Conservation (phyloP, 2,329 filamentous ascomycete species). For the Dactylellina drechsleri region DNA sequence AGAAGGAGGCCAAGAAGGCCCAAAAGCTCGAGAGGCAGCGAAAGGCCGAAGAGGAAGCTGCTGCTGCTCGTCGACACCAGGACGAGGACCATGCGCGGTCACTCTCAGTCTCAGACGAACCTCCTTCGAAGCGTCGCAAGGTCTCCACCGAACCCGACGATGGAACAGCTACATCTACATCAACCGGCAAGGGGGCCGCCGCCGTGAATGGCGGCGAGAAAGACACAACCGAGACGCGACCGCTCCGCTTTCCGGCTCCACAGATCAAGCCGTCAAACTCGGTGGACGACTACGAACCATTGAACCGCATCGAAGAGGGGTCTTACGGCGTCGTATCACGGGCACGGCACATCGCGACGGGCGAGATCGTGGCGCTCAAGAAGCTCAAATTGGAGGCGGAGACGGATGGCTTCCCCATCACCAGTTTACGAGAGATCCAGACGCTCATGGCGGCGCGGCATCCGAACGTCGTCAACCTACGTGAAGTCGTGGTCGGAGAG, state of each 20-base stretch:
- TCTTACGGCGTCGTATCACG: slow-evolving; percentile 94
- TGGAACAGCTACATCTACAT: slow-evolving; percentile 71
- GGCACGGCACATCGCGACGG: slow-evolving; percentile 77
- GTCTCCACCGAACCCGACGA: slow-evolving; percentile 54
- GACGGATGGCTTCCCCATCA: slow-evolving; percentile 87
- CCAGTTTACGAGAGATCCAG: slow-evolving; percentile 91
- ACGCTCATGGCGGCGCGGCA: slow-evolving; percentile 82
- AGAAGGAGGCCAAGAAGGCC: slow-evolving; percentile 72
- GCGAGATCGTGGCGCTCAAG: slow-evolving; percentile 88
- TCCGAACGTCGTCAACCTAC: slow-evolving; percentile 80
- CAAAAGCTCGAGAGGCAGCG: slow-evolving; percentile 58
- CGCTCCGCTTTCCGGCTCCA: slow-evolving; percentile 77
- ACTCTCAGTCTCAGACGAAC: slow-evolving; percentile 56
- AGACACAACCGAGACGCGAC: slow-evolving; percentile 64
- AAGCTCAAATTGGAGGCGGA: slow-evolving; percentile 86
- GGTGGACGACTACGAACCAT: slow-evolving; percentile 86
- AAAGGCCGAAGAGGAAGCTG: slow-evolving; percentile 60
- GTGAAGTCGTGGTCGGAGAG: slow-evolving; percentile 84
- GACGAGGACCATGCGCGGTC: slow-evolving; percentile 58
- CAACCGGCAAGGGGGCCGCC: slow-evolving; percentile 65
- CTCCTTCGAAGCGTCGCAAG: slow-evolving; percentile 37
- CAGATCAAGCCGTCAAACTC: slow-evolving; percentile 74
- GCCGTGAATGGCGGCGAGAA: slow-evolving; percentile 57
- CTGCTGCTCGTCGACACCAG: slow-evolving; percentile 56
- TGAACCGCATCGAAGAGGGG: slow-evolving; percentile 98